Percentiles rank a stretch among this genome's conserved stretches.
Evolutionary conservation across 2,329 filamentous ascomycete genomes (phyloP).

Genomic region (Claviceps cyperi): DNA sequence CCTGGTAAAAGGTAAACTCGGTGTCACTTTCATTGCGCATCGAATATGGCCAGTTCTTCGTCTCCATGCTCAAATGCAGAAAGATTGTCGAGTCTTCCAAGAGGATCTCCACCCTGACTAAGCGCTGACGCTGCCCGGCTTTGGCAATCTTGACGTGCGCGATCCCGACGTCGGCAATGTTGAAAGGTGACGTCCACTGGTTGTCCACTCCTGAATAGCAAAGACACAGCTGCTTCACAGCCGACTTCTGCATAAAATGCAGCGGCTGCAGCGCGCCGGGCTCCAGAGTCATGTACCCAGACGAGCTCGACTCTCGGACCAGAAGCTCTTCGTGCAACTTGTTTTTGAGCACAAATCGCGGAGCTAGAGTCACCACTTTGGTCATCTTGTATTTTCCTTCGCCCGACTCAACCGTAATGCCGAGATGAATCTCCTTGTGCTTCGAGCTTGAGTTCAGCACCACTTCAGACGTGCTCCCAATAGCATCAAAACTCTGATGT

Average conservation of each 20-base stretch:
- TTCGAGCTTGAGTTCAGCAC: slow-evolving; percentile 60
- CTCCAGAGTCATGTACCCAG: slow-evolving; percentile 65
- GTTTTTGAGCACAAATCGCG: slow-evolving; percentile 88
- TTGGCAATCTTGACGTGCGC: slow-evolving; percentile 90
- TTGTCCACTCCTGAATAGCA: slow-evolving; percentile 92
- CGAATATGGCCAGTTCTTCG: slow-evolving; percentile 93
- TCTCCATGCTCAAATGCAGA: slow-evolving; percentile 77
- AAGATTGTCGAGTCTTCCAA: slow-evolving; percentile 92
- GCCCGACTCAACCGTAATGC: slow-evolving; percentile 76
- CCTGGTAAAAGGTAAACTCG: slow-evolving; percentile 93
- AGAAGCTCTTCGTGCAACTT: slow-evolving; percentile 79
- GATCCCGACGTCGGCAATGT: slow-evolving; percentile 86
- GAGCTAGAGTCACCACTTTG: slow-evolving; percentile 85
- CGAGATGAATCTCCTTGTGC: slow-evolving; percentile 74
- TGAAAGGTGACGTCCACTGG: slow-evolving; percentile 95
- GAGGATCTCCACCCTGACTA: slow-evolving; percentile 77
- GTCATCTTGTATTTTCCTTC: slow-evolving; percentile 97
- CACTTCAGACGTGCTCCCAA: slow-evolving; percentile 83
- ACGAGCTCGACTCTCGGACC: slow-evolving; percentile 82
- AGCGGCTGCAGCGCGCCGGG: slow-evolving; percentile 70
- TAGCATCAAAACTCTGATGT: slow-evolving; percentile 93
- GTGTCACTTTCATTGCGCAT: slow-evolving; percentile 97
- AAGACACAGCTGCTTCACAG: slow-evolving; percentile 77
- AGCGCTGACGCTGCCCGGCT: slow-evolving; percentile 72
- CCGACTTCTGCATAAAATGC: slow-evolving; percentile 73